Conservation (phyloP, 345 rosid genomes). For the Diplotaxis tenuifolia region DNA sequence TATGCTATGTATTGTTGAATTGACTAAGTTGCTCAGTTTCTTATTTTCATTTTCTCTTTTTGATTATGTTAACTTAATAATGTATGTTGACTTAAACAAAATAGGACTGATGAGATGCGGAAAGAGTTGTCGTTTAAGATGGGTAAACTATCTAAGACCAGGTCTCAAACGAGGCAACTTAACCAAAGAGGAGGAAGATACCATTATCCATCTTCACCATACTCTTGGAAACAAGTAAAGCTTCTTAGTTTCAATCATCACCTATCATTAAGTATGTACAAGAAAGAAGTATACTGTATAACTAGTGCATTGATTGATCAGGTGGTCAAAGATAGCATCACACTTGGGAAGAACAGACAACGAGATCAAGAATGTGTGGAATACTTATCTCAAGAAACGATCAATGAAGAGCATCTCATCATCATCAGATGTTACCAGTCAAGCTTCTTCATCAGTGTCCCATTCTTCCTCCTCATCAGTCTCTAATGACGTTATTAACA, state of each 20-base stretch:
- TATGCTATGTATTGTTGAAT: background rate
- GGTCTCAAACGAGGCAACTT: constrained; percentile 81
- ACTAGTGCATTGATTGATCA: constrained; percentile 22
- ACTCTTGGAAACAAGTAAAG: constrained; percentile 66
- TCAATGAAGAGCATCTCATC: constrained; percentile 2
- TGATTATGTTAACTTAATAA: too few species aligned
- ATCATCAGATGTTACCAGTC: constrained; percentile 19
- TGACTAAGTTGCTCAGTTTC: background rate
- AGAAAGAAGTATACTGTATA: background rate
- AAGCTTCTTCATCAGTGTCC: background rate
- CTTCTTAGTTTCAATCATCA: background rate
- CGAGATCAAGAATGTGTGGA: constrained; percentile 84
- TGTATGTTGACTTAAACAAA: background rate
- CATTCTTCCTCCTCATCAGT: constrained; percentile 20
- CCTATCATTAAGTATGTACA: background rate
- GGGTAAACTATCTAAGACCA: constrained; percentile 74
- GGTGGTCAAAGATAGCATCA: constrained; percentile 84
- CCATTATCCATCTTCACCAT: constrained; percentile 61
- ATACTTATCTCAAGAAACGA: constrained; percentile 68
- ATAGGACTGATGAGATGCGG: constrained; percentile 77
- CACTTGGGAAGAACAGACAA: constrained; percentile 79
- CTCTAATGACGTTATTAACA: background rate
- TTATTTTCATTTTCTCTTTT: background rate
- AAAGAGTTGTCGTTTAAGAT: constrained; percentile 72
- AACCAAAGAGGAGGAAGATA: constrained; percentile 66